Base-by-base conservation (phyloP, 2,329 filamentous ascomycete genomes). In the Fusarium chaquense region DNA sequence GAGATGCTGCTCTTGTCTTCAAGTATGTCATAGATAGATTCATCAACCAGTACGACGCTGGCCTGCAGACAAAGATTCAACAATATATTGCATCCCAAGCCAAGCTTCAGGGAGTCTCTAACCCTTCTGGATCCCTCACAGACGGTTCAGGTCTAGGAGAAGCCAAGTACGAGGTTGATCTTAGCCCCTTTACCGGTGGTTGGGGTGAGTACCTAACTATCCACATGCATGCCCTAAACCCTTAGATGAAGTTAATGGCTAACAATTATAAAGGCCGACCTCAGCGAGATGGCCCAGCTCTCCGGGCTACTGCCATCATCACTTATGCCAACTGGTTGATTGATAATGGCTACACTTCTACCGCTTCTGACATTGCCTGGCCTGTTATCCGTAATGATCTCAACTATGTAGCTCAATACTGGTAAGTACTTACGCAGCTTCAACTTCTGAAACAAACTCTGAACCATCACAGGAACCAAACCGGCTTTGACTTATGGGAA, bases 401-500 rank as follows among this genome's bases (percentile, higher is more conserved):
- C 35, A 85, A 84, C 45, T 96, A 95, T 68, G 89, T 93, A 9
- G 85, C 89, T 2, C 87, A 93, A 75, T 92, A 93, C 81, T 93
- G 90, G 88, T 82, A 55, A 64, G 78, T 10, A 28, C 20, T 20
- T 20, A 20, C 58, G 3, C 18, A 13, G 1, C 20, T 16, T 20
- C 15, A 33, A 26, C 20, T 28, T 13, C 18, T 8, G 15, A 15
- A 36, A 26, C 20, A 20, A 30, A 20, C 22, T 30, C 63, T 65
- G 30, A 72, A 72, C 16, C 9, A 11, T 1, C 5, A 2, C 8
- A 83, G 82, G 85, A 88, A 87, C 75, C 78, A 83, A 67, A 87
- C 85, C 0, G 86, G 86, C 8, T 96, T 89, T 74, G 93, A 97
- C 77, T 84, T 97, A 5, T 96, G 93, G 93, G 93, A 96, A 77